Evolutionary conservation across 805 yeast species (phyloP), one percentile per base, ranked within the genome.

Genomic region (Scheffersomyces amazonensis): DNA sequence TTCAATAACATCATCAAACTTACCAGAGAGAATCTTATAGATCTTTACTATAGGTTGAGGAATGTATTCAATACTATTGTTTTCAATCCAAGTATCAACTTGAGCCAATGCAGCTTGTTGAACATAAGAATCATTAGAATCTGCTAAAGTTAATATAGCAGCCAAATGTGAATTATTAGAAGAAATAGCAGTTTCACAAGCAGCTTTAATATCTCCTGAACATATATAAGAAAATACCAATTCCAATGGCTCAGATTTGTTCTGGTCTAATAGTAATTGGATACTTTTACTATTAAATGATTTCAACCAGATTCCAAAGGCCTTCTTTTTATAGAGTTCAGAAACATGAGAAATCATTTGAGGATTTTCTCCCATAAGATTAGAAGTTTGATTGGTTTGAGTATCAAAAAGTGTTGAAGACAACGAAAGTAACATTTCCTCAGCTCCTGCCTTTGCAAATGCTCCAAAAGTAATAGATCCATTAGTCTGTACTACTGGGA

Each of bases 111-210:
- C 90, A 36, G 78, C 66, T 0, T 50, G 51, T 35, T 69, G 68
- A 3, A 84, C 81, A 1, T 71, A 68, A 1, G 71, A 71, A 47
- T 82, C 85, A 48, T 83, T 82, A 0, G 93, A 81, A 23, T 87
- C 95, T 6, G 84, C 56, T 31, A 85, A 62, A 0, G 96, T 73
- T 10, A 91, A 58, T 19, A 87, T 52, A 0, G 78, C 78, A 0
- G 96, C 80, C 15, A 91, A 59, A 56, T 90, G 96, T 4, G 75
- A 61, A 50, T 86, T 85, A 7, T 73, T 71, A 0, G 83, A 60
- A n/a, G 71, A 62, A 1, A 80, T 59, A 1, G 96, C 90, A 2
- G 66, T 42, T 21, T 69, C 66, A 5, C 81, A 67, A 1, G 98
- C 97, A 19, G 68, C 67, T 7, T 71, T 64, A 20, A 87, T 51